These are phyloP conservation scores for Neurospora sp. DNA, from an alignment of 495 filamentous ascomycete species.

Conservation along the genomic window DNA sequence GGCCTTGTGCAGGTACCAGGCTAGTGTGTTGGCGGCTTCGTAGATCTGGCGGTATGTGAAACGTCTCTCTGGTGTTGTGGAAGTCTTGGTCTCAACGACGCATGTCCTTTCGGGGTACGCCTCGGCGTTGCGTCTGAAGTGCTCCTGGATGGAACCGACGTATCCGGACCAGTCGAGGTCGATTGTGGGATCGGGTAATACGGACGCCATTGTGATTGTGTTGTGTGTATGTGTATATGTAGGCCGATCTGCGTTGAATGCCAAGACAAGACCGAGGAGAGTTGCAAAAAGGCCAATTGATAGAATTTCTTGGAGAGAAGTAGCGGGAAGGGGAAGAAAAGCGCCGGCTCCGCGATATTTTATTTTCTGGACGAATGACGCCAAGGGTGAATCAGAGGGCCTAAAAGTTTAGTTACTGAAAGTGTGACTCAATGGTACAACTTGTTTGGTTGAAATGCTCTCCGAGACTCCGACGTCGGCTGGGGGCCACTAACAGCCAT, in stretches of 20 bases:
- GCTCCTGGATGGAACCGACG: conserved; percentile 43
- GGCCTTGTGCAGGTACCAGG: conserved; percentile 62
- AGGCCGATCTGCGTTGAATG: neutral
- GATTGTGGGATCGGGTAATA: conserved; percentile 61
- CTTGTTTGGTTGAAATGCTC: neutral
- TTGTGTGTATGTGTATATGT: neutral
- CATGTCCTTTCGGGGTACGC: conserved; percentile 69
- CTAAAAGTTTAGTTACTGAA: neutral
- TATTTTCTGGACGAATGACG: neutral
- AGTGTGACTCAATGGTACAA: neutral
- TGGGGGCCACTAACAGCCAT: neutral
- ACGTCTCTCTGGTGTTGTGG: conserved; percentile 44
- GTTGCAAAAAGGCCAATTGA: neutral
- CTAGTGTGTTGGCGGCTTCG: conserved; percentile 71
- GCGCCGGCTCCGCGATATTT: neutral
- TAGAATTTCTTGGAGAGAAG: neutral
- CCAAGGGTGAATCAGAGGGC: neutral
- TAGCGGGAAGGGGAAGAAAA: neutral
- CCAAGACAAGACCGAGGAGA: neutral
- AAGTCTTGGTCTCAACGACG: conserved; percentile 71
- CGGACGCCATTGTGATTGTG: neutral
- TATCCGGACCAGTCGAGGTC: conserved; percentile 79
- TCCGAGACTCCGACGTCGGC: neutral
- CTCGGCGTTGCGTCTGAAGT: conserved; percentile 49
- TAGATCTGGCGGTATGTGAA: conserved; percentile 89